Conservation (phyloP, 352 stramenopile genomes). For the Halophytophthora batemanensis region DNA sequence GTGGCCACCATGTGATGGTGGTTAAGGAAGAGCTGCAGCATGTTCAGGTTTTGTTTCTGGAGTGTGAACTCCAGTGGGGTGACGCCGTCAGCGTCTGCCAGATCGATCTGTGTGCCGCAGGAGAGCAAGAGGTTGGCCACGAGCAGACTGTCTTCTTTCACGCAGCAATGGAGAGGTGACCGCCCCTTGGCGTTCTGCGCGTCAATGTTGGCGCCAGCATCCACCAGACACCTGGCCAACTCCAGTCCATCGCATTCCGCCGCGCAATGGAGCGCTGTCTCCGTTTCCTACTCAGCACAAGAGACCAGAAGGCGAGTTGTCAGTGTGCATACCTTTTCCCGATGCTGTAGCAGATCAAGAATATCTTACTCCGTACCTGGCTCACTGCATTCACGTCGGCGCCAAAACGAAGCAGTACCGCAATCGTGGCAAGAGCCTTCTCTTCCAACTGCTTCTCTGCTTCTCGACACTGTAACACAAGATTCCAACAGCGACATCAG, state of each 20-base stretch:
- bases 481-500: neutral
- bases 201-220: constrained; percentile 8
- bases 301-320: no score
- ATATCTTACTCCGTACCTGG: constrained; percentile 15
- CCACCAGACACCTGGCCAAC: constrained; percentile 24
- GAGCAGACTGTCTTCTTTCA: constrained; percentile 20
- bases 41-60: constrained; percentile 8
- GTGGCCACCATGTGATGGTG: constrained; percentile 23
- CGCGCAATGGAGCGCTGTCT: constrained; percentile 22
- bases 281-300: constrained; percentile 14
- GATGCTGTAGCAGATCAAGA: no score
- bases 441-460: constrained; percentile 9
- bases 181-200: constrained; percentile 15
- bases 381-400: constrained; percentile 11
- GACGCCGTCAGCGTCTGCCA: constrained; percentile 9
- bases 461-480: constrained; percentile 15
- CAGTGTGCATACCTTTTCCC: no score
- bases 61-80: constrained; percentile 9
- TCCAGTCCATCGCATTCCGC: constrained; percentile 22
- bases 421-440: constrained; percentile 5
- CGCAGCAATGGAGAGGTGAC: constrained; percentile 23
- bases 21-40: constrained; percentile 31
- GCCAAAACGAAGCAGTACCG: constrained; percentile 11
- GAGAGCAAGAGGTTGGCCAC: constrained; percentile 24
- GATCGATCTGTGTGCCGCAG: constrained; percentile 15